Conservation (phyloP, 352 stramenopile species). For the Phytophthora hybrid region DNA sequence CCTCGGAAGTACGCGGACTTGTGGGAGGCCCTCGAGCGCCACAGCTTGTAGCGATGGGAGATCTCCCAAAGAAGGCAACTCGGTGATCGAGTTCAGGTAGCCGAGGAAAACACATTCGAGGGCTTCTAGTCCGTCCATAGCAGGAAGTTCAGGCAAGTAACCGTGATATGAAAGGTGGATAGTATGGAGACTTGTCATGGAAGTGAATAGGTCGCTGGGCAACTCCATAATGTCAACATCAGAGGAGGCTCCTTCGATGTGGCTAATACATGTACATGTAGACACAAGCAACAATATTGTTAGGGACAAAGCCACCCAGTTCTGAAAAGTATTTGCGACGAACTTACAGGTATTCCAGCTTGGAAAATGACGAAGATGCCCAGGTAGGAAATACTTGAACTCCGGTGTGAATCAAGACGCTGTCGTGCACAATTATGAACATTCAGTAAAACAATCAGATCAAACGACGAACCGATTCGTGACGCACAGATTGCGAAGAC, state of each 20-base stretch:
- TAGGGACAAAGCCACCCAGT: neutral
- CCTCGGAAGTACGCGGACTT: constrained; percentile 25
- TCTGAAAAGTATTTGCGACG: neutral
- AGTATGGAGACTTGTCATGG: constrained; percentile 34
- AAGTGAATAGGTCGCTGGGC: constrained; percentile 34
- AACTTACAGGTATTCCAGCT: constrained; percentile 52
- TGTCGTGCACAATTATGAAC: constrained; percentile 1
- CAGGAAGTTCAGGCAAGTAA: constrained; percentile 22
- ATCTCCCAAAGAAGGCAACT: constrained; percentile 15
- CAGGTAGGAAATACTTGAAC: constrained; percentile 37
- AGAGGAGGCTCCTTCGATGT: constrained; percentile 37
- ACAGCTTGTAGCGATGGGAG: constrained; percentile 30
- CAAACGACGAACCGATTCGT: neutral
- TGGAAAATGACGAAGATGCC: constrained; percentile 31
- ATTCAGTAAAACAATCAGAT: neutral
- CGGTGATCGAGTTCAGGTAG: constrained; percentile 26
- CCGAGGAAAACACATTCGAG: constrained; percentile 41
- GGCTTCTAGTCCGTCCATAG: constrained; percentile 12
- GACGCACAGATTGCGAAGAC: constrained; percentile 44
- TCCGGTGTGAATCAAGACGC: constrained; percentile 44
- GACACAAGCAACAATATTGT: neutral
- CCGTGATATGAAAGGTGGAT: constrained; percentile 39
- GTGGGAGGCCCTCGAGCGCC: constrained; percentile 28
- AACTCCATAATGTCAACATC: constrained; percentile 30
- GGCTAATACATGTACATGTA: constrained; percentile 32